Conservation (phyloP, 2,329 filamentous ascomycete genomes). For the Phaeoacremonium minimum region DNA sequence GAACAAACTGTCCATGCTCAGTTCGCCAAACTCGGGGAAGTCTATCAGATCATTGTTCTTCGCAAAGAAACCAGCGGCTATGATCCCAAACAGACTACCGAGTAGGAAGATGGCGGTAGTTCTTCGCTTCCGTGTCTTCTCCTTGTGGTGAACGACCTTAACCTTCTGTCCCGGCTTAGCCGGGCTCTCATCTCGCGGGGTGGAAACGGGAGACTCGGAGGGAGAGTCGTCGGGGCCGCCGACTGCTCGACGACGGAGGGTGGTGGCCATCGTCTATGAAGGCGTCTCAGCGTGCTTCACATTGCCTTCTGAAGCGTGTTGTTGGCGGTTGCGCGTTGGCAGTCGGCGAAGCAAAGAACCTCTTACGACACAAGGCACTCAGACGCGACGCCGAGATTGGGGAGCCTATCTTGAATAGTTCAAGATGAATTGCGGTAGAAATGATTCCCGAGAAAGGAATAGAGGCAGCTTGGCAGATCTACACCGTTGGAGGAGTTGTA, state of each 20-base stretch:
- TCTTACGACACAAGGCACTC: no score
- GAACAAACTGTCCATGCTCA: conserved; percentile 79
- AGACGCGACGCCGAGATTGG: no score
- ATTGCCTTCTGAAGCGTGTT: background rate
- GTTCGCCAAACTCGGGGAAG: conserved; percentile 63
- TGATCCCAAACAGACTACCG: conserved; percentile 83
- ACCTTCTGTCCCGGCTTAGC: conserved; percentile 27
- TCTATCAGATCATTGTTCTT: conserved; percentile 86
- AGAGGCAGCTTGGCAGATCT: no score
- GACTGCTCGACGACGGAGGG: conserved; percentile 17
- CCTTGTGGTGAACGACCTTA: conserved; percentile 36
- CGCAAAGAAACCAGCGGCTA: conserved; percentile 87
- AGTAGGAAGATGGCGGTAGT: conserved; percentile 81
- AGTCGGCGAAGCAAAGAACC: no score
- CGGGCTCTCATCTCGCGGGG: conserved; percentile 28
- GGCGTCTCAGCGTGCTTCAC: conserved; percentile 1
- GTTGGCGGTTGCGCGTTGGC: no score
- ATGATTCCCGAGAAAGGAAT: no score
- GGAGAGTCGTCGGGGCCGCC: conserved; percentile 14
- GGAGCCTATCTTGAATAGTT: no score
- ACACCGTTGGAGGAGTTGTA: no score
- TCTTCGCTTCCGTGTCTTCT: conserved; percentile 63
- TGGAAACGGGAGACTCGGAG: conserved; percentile 19
- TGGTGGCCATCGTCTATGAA: conserved; percentile 15
- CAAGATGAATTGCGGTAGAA: no score